phyloP scores from a whole-genome alignment of 345 rosid genomes.

The Psidium guajava region DNA sequence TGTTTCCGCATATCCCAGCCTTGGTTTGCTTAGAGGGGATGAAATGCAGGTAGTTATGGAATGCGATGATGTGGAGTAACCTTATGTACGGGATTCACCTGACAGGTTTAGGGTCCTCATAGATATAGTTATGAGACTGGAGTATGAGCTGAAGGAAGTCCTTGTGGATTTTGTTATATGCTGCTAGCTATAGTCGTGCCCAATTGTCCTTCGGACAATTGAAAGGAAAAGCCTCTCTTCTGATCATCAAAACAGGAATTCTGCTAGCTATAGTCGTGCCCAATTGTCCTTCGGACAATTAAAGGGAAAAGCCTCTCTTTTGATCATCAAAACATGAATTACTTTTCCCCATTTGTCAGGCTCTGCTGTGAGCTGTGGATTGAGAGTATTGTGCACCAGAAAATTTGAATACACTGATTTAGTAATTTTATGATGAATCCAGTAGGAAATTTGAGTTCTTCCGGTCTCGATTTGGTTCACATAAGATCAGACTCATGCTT shows the following conservation, averaged over 20 bases:
- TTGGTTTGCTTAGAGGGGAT: not conserved
- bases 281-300: not conserved
- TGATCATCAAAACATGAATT: not conserved
- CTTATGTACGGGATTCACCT: not conserved
- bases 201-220: not conserved
- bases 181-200: not conserved
- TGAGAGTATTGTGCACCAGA: not conserved
- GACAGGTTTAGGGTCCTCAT: not conserved
- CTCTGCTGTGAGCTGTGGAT: not conserved
- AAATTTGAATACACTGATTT: not conserved
- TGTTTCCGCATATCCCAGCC: not conserved
- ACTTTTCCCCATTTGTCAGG: not conserved
- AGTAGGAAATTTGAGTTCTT: not conserved
- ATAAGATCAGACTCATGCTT: not conserved
- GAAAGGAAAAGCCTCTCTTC: not conserved
- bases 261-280: not conserved
- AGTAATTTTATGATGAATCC: not conserved
- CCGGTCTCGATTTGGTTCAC: not conserved
- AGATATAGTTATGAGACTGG: not conserved
- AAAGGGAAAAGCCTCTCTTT: not conserved
- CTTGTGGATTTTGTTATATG: not conserved
- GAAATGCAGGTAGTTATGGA: not conserved
- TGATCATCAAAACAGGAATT: not conserved
- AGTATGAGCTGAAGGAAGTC: not conserved
- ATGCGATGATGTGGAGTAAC: not conserved